Percentiles rank a stretch among this genome's conserved stretches.
Evolutionary conservation across 352 stramenopile genomes (phyloP).

Genomic region (Plasmopara viticola): DNA sequence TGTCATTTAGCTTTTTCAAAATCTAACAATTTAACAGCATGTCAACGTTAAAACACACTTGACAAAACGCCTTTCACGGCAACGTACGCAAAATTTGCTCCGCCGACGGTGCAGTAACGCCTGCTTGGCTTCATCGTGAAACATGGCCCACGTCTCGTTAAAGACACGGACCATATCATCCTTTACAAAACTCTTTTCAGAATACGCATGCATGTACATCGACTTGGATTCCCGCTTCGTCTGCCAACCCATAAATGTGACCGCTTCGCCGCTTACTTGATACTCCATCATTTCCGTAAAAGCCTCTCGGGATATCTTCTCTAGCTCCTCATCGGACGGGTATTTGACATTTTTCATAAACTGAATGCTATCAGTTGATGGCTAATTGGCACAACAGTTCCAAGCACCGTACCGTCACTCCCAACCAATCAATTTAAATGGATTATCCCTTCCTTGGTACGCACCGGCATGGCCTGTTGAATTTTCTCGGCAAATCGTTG

Average conservation of each 20-base stretch:
- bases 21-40: slow-evolving; percentile 32
- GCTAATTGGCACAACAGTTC: slow-evolving; percentile 26
- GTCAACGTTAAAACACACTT: slow-evolving; percentile 1
- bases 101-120: slow-evolving; percentile 62
- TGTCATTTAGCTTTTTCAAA: slow-evolving; percentile 79
- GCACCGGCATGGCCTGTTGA: slow-evolving; percentile 76
- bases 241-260: slow-evolving; percentile 66
- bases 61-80: not conserved
- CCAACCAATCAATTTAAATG: not conserved
- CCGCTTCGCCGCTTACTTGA: slow-evolving; percentile 57
- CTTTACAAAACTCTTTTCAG: slow-evolving; percentile 58
- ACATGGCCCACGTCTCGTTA: slow-evolving; percentile 73
- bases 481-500: slow-evolving; percentile 84
- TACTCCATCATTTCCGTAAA: slow-evolving; percentile 82
- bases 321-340: slow-evolving; percentile 64
- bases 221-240: slow-evolving; percentile 83
- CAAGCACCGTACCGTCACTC: not conserved
- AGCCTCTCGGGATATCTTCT: slow-evolving; percentile 67
- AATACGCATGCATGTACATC: slow-evolving; percentile 80
- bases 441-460: slow-evolving; percentile 6
- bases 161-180: slow-evolving; percentile 73
- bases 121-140: slow-evolving; percentile 69
- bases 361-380: slow-evolving; percentile 79
- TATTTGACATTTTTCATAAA: slow-evolving; percentile 88
- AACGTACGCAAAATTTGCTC: slow-evolving; percentile 81